These are phyloP conservation scores for Scleromitrula shiraiana DNA, from an alignment of 2,329 filamentous ascomycete species.

Conservation along the genomic window DNA sequence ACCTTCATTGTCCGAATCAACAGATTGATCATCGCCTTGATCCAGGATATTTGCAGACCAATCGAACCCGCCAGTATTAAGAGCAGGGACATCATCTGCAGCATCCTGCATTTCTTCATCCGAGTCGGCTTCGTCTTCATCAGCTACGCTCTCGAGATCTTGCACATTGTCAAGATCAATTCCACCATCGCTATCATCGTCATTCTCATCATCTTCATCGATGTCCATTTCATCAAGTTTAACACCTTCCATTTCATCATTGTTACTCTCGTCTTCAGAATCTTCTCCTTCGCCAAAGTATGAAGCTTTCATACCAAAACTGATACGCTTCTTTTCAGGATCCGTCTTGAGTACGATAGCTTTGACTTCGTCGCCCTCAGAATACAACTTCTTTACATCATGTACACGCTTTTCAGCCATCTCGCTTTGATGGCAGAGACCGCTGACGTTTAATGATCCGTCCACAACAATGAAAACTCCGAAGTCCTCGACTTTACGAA, in stretches of 20 bases:
- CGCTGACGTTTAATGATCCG: conserved; percentile 79
- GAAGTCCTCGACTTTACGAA: conserved; percentile 90
- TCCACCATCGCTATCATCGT: conserved; percentile 34
- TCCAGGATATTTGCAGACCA: conserved; percentile 71
- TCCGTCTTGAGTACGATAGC: conserved; percentile 80
- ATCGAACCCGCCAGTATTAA: conserved; percentile 73
- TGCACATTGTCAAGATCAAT: conserved; percentile 31
- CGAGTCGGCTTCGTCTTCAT: conserved; percentile 21
- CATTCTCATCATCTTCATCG: conserved; percentile 38
- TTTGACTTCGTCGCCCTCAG: conserved; percentile 87
- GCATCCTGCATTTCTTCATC: conserved; percentile 29
- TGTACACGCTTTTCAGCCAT: conserved; percentile 78
- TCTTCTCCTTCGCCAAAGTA: conserved; percentile 63
- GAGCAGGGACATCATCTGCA: conserved; percentile 37
- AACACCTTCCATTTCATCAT: conserved; percentile 39
- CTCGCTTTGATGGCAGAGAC: conserved; percentile 84
- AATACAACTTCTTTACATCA: conserved; percentile 84
- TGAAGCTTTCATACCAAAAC: conserved; percentile 85
- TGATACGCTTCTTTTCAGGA: conserved; percentile 66
- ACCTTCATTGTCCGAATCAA: conserved; percentile 39
- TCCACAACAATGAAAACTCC: conserved; percentile 91
- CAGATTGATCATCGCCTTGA: conserved; percentile 34
- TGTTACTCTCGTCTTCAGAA: conserved; percentile 40
- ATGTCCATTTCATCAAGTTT: conserved; percentile 34
- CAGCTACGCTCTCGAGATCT: conserved; percentile 34